Percentiles rank a stretch among this genome's conserved stretches.
These are phyloP conservation scores for Triticum dicoccoides DNA, from an alignment of 176 grass and related monocot species.

Conservation along the genomic window DNA sequence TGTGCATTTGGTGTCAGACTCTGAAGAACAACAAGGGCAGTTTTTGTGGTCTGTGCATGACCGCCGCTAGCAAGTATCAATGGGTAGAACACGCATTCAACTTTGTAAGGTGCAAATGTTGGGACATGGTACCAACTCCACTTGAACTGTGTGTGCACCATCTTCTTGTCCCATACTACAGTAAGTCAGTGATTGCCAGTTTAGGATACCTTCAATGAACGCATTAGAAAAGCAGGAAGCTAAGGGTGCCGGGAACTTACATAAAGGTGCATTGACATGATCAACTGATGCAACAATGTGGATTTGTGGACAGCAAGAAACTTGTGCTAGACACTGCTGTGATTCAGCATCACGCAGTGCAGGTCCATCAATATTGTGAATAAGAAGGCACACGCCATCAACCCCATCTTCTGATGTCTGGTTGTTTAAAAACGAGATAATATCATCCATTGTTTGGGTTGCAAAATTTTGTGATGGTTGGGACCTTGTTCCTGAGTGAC, in stretches of 20 bases:
- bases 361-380: constrained; percentile 95
- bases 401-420: constrained; percentile 44
- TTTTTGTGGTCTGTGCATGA: constrained; percentile 86
- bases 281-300: constrained; percentile 74
- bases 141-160: constrained; percentile 85
- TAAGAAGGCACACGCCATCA: constrained; percentile 55
- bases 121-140: constrained; percentile 92
- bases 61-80: constrained; percentile 77
- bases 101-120: constrained; percentile 82
- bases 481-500: constrained; percentile 45
- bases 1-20: constrained; percentile 97
- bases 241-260: constrained; percentile 55
- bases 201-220: constrained; percentile 28
- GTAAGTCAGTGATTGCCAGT: constrained; percentile 20
- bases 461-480: constrained; percentile 44
- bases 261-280: constrained; percentile 86
- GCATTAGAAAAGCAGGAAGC: background rate
- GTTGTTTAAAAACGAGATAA: constrained; percentile 66
- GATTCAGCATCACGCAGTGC: constrained; percentile 75
- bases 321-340: constrained; percentile 73
- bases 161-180: constrained; percentile 99
- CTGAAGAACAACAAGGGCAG: constrained; percentile 73
- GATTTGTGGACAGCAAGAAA: constrained; percentile 74
- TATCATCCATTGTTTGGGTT: constrained; percentile 72
- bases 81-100: constrained; percentile 75